Evolutionary conservation across 1,284 basidiomycete genomes (phyloP), one percentile per base, ranked within the genome.

Genomic region (Clitocybe nebularis): DNA sequence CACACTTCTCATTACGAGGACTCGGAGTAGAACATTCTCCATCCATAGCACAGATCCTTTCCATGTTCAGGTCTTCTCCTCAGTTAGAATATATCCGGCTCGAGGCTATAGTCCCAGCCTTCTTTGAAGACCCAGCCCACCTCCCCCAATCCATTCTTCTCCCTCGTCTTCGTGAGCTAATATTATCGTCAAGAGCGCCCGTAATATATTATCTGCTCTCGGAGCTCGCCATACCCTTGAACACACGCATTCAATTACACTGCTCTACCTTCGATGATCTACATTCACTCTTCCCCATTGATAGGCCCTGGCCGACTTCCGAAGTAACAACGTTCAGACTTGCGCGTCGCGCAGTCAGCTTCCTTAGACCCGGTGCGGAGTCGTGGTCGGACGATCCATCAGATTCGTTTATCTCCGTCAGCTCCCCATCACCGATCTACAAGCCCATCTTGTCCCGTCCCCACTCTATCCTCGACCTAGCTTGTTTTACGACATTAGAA

Each of bases 1-100:
- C 55, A 14, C 51, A 60, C 35, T 54, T 68, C 13, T 56, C 58
- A 22, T 48, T 68, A 17, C 59, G 61, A 26, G 56, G 60, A 2
- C 53, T 64, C 5, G 40, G 36, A 29, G 36, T 55, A 5, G 53
- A 57, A 7, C 53, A 53, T 29, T 60, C 55, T 4, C 64, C 64
- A 13, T 56, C 63, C 5, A 40, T 62, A 16, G 24, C 45, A 10
- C 55, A 63, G 41, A 46, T 66, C 10, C 54, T 55, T 28, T 30
- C 47, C 13, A 53, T 67, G 9, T 55, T 66, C 25, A 20, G 35
- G 6, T 44, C 48, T 25, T 67, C 64, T 5, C 63, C 62, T 2
- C 30, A 50, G 21, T 49, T 68, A 13, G 53, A 63, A 41, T 55
- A 52, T 25, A 24, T 64, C 29, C 49, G 53, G 2, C 45, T 65